phyloP scores from a whole-genome alignment of 345 rosid species.

The Eucalyptus pauciflora region DNA sequence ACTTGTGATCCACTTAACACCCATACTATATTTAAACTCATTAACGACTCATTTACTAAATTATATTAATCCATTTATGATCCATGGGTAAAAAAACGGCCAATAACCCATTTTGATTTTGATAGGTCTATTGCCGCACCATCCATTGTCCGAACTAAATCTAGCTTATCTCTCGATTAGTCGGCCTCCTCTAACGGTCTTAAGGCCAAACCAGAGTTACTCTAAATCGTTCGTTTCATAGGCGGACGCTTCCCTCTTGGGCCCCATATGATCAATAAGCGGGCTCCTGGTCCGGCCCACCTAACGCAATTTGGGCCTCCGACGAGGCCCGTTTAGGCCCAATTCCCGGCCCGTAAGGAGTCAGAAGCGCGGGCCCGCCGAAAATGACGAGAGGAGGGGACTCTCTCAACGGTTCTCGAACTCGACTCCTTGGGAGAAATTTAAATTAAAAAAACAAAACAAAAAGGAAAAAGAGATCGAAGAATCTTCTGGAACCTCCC shows the following conservation, averaged over 20 bases:
- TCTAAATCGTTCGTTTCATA: neutral
- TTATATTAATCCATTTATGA: no score
- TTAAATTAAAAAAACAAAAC: neutral
- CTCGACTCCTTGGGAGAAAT: neutral
- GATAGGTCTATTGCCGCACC: neutral
- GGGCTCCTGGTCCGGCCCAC: neutral
- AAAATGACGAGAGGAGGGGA: neutral
- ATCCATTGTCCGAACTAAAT: neutral
- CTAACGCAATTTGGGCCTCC: neutral
- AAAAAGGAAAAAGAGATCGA: neutral
- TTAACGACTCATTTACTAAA: no score
- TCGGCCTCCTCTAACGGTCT: neutral
- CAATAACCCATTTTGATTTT: no score
- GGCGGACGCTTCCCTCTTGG: neutral
- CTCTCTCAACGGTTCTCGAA: conserved; percentile 1
- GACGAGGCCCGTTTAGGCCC: neutral
- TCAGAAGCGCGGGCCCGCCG: neutral
- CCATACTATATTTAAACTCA: no score
- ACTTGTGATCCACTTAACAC: no score
- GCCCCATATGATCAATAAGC: neutral
- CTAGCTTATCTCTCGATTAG: neutral
- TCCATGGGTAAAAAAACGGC: no score
- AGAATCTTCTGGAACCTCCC: conserved; percentile 60
- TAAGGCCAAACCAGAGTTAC: neutral
- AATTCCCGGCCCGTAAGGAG: neutral